Conservation (phyloP, 441 rosid species). For the Breynia disticha region DNA sequence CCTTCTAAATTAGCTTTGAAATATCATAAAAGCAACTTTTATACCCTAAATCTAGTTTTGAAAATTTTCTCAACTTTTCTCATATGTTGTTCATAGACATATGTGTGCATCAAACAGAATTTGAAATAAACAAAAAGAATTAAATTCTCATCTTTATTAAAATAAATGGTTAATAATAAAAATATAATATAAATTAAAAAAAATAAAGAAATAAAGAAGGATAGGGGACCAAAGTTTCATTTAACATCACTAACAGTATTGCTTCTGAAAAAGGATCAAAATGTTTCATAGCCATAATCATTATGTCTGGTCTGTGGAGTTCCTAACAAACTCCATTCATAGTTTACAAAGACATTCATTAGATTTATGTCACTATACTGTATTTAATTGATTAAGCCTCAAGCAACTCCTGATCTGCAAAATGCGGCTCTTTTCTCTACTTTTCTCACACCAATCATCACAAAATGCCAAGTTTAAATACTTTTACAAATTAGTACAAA, state of each 20-base stretch:
- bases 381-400: slow-evolving; percentile 11
- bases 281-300: slow-evolving; percentile 28
- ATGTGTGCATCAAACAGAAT: background rate
- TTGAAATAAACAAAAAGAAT: slow-evolving; percentile 12
- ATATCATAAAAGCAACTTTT: too few species aligned
- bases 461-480: background rate
- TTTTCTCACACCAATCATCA: background rate
- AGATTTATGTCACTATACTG: background rate
- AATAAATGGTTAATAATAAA: background rate
- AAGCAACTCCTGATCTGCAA: slow-evolving; percentile 6
- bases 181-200: background rate
- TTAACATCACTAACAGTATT: slow-evolving; percentile 3
- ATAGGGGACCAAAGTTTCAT: slow-evolving; percentile 30
- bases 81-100: background rate
- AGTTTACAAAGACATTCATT: slow-evolving; percentile 10
- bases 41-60: too few species aligned
- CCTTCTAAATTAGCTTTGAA: too few species aligned
- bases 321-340: slow-evolving; percentile 22
- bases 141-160: slow-evolving; percentile 14
- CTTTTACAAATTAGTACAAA: too few species aligned
- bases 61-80: too few species aligned
- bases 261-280: slow-evolving; percentile 26
- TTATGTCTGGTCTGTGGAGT: slow-evolving; percentile 30
- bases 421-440: background rate
- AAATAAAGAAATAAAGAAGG: background rate